phyloP scores from a whole-genome alignment of 495 filamentous ascomycete genomes.

The Penicillium ochrochloron region DNA sequence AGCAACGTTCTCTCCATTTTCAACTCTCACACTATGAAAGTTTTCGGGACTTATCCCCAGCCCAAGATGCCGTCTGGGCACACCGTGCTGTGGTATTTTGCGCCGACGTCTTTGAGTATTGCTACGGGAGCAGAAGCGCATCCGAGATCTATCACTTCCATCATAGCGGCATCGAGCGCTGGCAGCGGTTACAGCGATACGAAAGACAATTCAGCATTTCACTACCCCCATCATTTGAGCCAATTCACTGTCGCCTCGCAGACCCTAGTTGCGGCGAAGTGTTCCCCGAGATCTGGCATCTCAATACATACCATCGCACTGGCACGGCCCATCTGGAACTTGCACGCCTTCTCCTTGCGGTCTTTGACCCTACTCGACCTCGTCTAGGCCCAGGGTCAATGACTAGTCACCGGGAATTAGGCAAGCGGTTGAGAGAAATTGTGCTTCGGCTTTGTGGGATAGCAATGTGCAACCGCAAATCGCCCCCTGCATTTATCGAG shows the following conservation, averaged over 20 bases:
- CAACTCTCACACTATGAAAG: not conserved
- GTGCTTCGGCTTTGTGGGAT: slow-evolving; percentile 1
- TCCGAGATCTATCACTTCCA: not conserved
- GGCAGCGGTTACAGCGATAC: not conserved
- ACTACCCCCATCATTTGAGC: not conserved
- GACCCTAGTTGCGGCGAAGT: not conserved
- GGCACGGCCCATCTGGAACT: not conserved
- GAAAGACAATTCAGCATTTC: not conserved
- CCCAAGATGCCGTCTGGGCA: not conserved
- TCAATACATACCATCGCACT: slow-evolving; percentile 6
- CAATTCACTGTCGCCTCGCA: not conserved
- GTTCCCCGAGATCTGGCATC: not conserved
- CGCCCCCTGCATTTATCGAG: not conserved
- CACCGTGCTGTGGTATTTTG: not conserved
- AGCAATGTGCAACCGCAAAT: slow-evolving; percentile 1
- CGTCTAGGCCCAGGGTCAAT: not conserved
- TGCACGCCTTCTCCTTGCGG: not conserved
- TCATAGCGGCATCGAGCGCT: not conserved
- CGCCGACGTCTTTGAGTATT: slow-evolving; percentile 1
- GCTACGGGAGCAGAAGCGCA: not conserved
- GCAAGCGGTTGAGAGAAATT: not conserved
- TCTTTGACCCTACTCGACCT: slow-evolving; percentile 1
- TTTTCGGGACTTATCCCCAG: not conserved
- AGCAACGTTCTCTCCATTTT: not conserved
- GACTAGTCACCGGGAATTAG: not conserved